Evolutionary conservation across 805 yeast species (phyloP).

Genomic region (Metschnikowia orientalis): DNA sequence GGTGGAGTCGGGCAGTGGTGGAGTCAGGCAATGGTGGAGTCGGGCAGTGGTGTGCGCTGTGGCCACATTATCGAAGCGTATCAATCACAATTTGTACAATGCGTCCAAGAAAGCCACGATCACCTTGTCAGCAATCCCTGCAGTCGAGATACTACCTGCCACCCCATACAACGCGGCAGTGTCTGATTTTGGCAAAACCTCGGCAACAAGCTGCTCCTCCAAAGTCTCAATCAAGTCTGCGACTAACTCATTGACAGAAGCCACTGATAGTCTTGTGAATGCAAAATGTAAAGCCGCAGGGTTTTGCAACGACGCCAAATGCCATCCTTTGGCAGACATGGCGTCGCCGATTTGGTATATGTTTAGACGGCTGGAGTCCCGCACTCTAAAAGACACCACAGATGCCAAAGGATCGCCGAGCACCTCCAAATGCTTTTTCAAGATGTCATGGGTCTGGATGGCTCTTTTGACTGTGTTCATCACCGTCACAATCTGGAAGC

Average conservation of each 20-base stretch:
- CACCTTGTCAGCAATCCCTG: conserved; percentile 76
- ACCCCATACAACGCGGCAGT: conserved; percentile 93
- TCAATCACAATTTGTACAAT: conserved; percentile 55
- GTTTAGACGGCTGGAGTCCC: conserved; percentile 37
- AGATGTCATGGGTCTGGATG: conserved; percentile 41
- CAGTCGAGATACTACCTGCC: conserved; percentile 84
- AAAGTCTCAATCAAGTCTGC: conserved; percentile 46
- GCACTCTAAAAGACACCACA: conserved; percentile 73
- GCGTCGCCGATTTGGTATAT: conserved; percentile 77
- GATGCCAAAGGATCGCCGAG: conserved; percentile 84
- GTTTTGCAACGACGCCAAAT: conserved; percentile 75
- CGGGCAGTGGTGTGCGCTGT: no score
- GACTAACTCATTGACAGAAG: conserved; percentile 57
- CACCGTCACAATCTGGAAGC: conserved; percentile 62
- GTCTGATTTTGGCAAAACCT: conserved; percentile 39
- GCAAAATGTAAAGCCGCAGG: conserved; percentile 94
- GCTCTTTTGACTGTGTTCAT: conserved; percentile 53
- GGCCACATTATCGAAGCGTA: no score
- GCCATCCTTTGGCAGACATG: conserved; percentile 76
- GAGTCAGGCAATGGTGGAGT: no score
- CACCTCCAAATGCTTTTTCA: conserved; percentile 52
- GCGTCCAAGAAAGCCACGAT: conserved; percentile 80
- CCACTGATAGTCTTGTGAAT: conserved; percentile 65
- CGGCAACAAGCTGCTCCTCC: conserved; percentile 28
- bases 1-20: no score